Evolutionary conservation across 441 rosid genomes (phyloP).

Genomic region (Erodium trifolium): DNA sequence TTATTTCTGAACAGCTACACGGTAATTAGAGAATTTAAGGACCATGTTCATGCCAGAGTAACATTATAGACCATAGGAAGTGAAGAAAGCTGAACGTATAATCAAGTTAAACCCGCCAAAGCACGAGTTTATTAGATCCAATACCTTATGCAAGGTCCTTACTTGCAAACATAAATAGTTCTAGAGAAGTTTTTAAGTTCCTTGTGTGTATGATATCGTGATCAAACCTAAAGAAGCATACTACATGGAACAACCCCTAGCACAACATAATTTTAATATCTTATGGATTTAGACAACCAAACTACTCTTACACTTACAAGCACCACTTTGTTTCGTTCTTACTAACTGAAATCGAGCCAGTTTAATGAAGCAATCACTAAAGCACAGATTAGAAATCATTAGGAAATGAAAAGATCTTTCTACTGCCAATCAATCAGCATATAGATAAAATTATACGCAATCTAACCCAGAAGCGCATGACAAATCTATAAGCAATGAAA

Average conservation of each 20-base stretch:
- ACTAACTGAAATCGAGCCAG: background rate
- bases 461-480: background rate
- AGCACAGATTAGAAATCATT: background rate
- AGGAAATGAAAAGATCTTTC: background rate
- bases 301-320: background rate
- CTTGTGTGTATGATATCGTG: background rate
- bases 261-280: background rate
- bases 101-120: background rate
- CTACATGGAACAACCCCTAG: background rate
- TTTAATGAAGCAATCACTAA: background rate
- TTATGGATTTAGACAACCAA: background rate
- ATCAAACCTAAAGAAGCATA: background rate
- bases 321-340: background rate
- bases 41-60: background rate
- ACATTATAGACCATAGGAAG: background rate
- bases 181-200: background rate
- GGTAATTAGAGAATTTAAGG: too few relatives aligned
- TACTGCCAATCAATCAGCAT: too few relatives aligned
- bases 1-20: background rate
- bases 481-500: background rate
- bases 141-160: background rate
- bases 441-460: background rate
- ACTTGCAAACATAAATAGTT: background rate
- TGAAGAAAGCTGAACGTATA: background rate
- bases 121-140: background rate